Percentiles rank a stretch among this genome's conserved stretches.
Conservation (phyloP, 2,329 filamentous ascomycete genomes). For the Colletotrichum sansevieriae region DNA sequence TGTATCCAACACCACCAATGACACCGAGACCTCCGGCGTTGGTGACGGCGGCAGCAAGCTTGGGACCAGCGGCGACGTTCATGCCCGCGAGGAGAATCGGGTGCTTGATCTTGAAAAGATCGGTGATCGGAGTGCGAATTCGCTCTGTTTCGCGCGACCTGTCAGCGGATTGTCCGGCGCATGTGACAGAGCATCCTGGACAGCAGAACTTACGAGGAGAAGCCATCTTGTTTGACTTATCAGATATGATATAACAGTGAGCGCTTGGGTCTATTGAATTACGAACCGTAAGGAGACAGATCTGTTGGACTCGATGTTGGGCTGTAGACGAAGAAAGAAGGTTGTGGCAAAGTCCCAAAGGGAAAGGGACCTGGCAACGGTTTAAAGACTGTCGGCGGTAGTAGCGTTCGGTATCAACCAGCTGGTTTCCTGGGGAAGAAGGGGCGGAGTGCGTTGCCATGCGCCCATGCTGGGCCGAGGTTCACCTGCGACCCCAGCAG, state of each 20-base stretch:
- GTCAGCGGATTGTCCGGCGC: slow-evolving; percentile 41
- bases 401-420: slow-evolving; percentile 21
- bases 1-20: slow-evolving; percentile 95
- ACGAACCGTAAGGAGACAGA: slow-evolving; percentile 39
- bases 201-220: slow-evolving; percentile 78
- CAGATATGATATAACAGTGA: neutral
- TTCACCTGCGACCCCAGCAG: slow-evolving; percentile 39
- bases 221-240: slow-evolving; percentile 70
- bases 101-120: slow-evolving; percentile 98
- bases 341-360: neutral
- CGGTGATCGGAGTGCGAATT: slow-evolving; percentile 91
- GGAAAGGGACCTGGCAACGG: slow-evolving; percentile 18
- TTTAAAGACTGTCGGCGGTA: slow-evolving; percentile 34
- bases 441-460: slow-evolving; percentile 41
- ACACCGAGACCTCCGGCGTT: slow-evolving; percentile 97
- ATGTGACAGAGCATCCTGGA: slow-evolving; percentile 37
- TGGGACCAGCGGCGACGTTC: slow-evolving; percentile 98
- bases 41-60: slow-evolving; percentile 95
- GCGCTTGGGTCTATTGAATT: slow-evolving; percentile 35
- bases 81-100: slow-evolving; percentile 96
- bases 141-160: slow-evolving; percentile 69
- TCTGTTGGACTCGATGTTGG: slow-evolving; percentile 25
- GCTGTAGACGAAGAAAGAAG: slow-evolving; percentile 20
- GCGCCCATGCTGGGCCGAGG: slow-evolving; percentile 41
- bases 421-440: slow-evolving; percentile 39